Base-by-base conservation (phyloP, 306 rosid genomes). In the Canavalia ensiformis region DNA sequence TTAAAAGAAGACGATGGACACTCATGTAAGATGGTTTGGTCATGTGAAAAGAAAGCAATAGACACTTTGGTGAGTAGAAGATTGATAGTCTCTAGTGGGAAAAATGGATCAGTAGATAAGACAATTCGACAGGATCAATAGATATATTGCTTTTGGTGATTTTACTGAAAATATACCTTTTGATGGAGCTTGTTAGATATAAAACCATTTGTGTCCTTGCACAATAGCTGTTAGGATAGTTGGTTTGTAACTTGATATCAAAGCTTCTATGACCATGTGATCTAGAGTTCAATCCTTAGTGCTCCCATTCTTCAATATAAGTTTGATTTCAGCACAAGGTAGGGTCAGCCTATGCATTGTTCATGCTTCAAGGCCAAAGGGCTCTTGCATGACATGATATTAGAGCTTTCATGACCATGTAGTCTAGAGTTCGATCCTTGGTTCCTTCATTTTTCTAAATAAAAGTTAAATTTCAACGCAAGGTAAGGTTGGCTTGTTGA, bases 1-100 rank as follows among this genome's bases (percentile, higher is more conserved):
- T 45, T 56, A 77, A 34, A 63, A 77, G 5, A 82, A 29, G 64
- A 45, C 29, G 49, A 77, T 66, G 57, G 37, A 71, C 51, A 70
- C 3, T 70, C 41, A 34, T 37, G 11, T 7, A 60, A 42, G 68
- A 66, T 51, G 68, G 49, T 44, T 82, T 34, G 77, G 46, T 50
- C 52, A 41, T 37, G 13, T 51, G 68, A 68, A 66, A 35, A 44
- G 50, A 75, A 82, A 29, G 42, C 42, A 50, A 30, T 49, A 10
- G 73, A 46, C 54, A 7, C 56, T 52, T 52, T 29, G 18, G 62
- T 34, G 25, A 74, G 73, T 63, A 52, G 46, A 42, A 34, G 54
- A 52, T 31, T 65, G 4, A 37, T 2, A 37, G 41, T 12, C 28
- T 41, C n/a, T 52, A 66, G n/a, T 8, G 13, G n/a, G 71, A 75